Evolutionary conservation across 106 monocot genomes (phyloP).

Genomic region (Apostasia shenzhenica): DNA sequence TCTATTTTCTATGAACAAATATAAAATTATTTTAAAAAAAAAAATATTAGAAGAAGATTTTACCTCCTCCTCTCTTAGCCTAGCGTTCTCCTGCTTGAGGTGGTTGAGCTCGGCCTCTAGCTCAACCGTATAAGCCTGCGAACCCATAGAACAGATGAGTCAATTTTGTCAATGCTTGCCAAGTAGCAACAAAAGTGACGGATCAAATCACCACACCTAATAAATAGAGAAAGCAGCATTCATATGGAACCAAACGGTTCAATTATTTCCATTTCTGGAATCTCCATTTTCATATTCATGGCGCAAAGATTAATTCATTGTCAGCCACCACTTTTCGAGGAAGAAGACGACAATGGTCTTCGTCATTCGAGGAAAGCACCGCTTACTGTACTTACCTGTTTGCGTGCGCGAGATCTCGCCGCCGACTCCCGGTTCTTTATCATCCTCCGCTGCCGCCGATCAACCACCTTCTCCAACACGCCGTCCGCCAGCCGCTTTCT

Average conservation of each 20-base stretch:
- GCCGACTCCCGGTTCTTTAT: slow-evolving; percentile 73
- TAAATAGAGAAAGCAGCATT: background rate
- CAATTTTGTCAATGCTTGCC: background rate
- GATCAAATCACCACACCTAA: background rate
- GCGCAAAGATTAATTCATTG: no score
- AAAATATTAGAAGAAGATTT: background rate
- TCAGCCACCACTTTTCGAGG: no score
- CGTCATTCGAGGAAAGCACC: no score
- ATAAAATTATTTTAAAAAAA: no score
- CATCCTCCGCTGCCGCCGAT: slow-evolving; percentile 58
- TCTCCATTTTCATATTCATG: no score
- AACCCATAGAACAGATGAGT: no score
- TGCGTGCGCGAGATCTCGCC: slow-evolving; percentile 63
- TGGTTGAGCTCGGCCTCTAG: slow-evolving; percentile 74
- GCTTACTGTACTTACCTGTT: slow-evolving; percentile 26
- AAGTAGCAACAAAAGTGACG: background rate
- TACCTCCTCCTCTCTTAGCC: slow-evolving; percentile 67
- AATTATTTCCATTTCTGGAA: no score
- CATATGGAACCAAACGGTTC: background rate
- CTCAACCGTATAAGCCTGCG: slow-evolving; percentile 94
- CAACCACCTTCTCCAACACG: slow-evolving; percentile 42
- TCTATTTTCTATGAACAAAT: no score
- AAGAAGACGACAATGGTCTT: no score
- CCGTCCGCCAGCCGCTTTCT: slow-evolving; percentile 23
- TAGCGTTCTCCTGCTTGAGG: slow-evolving; percentile 70